Base-by-base conservation (phyloP, 768 basidiomycete genomes). In the Agaricus subrufescens region DNA sequence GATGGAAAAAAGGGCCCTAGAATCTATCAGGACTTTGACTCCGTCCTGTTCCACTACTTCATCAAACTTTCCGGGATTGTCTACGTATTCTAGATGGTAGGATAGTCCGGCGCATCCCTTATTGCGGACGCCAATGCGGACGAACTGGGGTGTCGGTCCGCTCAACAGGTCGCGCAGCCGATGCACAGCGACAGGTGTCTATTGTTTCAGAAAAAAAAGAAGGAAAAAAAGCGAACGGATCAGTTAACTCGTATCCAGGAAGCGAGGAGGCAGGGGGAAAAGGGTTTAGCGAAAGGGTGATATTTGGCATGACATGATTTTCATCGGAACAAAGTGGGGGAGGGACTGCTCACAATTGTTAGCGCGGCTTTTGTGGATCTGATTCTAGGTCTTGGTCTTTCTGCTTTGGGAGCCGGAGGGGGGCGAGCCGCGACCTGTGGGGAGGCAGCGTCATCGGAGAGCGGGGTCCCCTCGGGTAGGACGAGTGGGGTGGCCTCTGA, bases 31-130 rank as follows among this genome's bases (percentile, higher is more conserved):
- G 45, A 99, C 96, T 61, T 78, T 82, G 26, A 97, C 92, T 1
- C 90, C 96, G 61, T 98, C 94, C 72, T 98, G 97, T 68, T 93
- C 86, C 23, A 98, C 94, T 15, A 98, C 82, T 67, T 98, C 97
- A 73, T 99, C 97, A 63, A 98, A 98, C 70, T 86, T 89, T 4
- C 82, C 91, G 1, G 92, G 86, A 64, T 84, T 75, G 42, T 94
- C 92, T 53, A 98, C 94, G 70, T 98, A 99, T 63, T 98, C 97
- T 48, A 98, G 80, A 67, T 98, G 91, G 71, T 95, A 95, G 43
- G 85, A 79, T 27, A 83, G 66, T 5, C 81, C 97, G 0, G 97
- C 97, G 71, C 97, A 99, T 29, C 97, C 97, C 74, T 98, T 96
- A 76, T 97, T 96, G 62, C 90, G 86, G 52, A 99, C 94, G 42